A percentile compares a stretch with the other conserved stretches of the same genome.
Conservation (phyloP, 257 asterid species). For the Fraxinus anomala region DNA sequence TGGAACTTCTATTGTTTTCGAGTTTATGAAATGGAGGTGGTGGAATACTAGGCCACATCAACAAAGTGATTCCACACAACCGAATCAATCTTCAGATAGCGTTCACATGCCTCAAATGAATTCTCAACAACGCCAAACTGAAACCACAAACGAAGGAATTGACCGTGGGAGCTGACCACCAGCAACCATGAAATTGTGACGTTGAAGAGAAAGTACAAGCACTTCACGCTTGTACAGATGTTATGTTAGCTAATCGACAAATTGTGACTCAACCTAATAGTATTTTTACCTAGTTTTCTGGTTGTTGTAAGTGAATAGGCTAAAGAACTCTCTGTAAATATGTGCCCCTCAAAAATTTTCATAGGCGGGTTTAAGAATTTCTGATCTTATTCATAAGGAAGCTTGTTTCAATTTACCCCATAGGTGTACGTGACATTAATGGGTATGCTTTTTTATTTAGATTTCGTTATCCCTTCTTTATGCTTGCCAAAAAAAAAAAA, state of each 20-base stretch:
- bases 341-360: neutral
- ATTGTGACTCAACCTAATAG: neutral
- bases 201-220: neutral
- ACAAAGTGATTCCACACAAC: conserved; percentile 35
- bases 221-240: neutral
- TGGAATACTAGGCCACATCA: conserved; percentile 38
- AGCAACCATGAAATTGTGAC: neutral
- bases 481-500: no score
- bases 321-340: neutral
- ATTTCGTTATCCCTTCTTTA: no score
- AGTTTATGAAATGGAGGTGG: conserved; percentile 63
- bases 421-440: no score
- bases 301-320: neutral
- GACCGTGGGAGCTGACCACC: conserved; percentile 29
- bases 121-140: conserved; percentile 36
- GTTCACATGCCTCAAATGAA: conserved; percentile 31
- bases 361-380: no score
- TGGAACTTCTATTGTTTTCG: conserved; percentile 65
- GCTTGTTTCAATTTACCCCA: no score
- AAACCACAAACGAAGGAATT: conserved; percentile 31
- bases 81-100: conserved; percentile 43
- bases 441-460: no score
- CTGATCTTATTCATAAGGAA: no score
- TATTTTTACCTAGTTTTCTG: neutral
- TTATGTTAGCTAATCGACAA: neutral